phyloP scores from a whole-genome alignment of 768 basidiomycete genomes.

The Lentinula lateritia region DNA sequence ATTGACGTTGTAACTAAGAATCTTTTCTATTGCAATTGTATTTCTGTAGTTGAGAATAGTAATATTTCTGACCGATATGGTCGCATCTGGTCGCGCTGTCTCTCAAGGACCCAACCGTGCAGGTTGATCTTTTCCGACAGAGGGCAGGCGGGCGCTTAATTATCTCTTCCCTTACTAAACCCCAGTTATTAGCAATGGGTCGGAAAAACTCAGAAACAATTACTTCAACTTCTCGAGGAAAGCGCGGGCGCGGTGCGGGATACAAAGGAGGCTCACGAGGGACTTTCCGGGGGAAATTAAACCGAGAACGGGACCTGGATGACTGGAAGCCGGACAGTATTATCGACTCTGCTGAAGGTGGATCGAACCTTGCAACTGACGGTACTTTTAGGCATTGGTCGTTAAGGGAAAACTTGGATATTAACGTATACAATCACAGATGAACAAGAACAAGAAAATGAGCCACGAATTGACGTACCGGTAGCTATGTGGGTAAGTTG shows the following conservation, averaged over 20 bases:
- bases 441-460: constrained; percentile 16
- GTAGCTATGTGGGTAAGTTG: constrained; percentile 93
- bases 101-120: too few relatives aligned
- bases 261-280: constrained; percentile 17
- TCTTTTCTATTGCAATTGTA: too few relatives aligned
- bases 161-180: too few relatives aligned
- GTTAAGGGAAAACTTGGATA: background rate
- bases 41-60: too few relatives aligned
- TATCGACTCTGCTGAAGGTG: constrained; percentile 41
- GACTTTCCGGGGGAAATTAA: constrained; percentile 12
- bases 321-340: constrained; percentile 52
- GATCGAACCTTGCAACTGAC: constrained; percentile 27
- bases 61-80: too few relatives aligned
- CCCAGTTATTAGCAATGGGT: constrained; percentile 22
- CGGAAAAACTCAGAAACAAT: constrained; percentile 30
- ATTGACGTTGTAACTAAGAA: too few relatives aligned
- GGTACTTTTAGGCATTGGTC: constrained; percentile 4
- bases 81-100: too few relatives aligned
- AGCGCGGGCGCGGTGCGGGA: constrained; percentile 32
- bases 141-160: too few relatives aligned
- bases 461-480: constrained; percentile 53
- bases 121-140: too few relatives aligned
- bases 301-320: constrained; percentile 11
- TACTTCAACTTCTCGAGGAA: constrained; percentile 15
- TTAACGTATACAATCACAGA: background rate